Evolutionary conservation across 371 early-diverging fungal genomes (phyloP).

Genomic region (Mucor mucedo): DNA sequence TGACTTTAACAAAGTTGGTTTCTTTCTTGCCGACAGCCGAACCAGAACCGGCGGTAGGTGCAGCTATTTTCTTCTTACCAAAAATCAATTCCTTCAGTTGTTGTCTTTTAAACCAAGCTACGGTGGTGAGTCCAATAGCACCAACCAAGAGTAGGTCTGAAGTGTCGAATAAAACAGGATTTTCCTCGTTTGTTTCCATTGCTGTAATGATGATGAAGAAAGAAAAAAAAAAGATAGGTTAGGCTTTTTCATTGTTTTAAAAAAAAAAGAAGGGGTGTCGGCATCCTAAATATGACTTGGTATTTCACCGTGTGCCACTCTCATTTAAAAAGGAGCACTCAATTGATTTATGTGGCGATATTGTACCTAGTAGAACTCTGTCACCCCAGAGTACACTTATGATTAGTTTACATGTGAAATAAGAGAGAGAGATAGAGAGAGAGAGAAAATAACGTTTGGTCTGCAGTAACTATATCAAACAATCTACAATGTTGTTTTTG

Average conservation of each 20-base stretch:
- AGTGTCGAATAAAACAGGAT: conserved; percentile 23
- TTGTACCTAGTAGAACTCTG: no score
- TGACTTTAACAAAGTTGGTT: conserved; percentile 61
- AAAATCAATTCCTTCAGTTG: conserved; percentile 21
- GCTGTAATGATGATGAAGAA: background rate
- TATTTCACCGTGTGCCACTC: no score
- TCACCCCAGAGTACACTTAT: no score
- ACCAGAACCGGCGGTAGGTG: conserved; percentile 3
- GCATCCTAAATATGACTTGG: no score
- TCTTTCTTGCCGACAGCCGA: conserved; percentile 36
- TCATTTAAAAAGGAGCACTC: no score
- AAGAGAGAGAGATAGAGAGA: no score
- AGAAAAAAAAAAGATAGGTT: background rate
- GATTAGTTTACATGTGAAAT: no score
- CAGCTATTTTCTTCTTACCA: background rate
- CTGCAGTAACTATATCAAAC: no score
- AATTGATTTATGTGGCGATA: no score
- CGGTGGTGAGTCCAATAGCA: conserved; percentile 40
- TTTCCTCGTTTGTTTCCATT: background rate
- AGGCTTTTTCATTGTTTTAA: background rate
- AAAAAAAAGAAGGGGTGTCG: background rate
- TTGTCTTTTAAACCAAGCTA: conserved; percentile 37
- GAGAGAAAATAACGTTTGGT: no score
- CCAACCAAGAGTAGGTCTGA: conserved; percentile 39
- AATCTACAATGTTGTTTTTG: no score